A percentile compares a stretch with the other conserved stretches of the same genome.
These are phyloP conservation scores for Dysphania ambrosioides DNA, from an alignment of 148 eudicot species.

Conservation along the genomic window DNA sequence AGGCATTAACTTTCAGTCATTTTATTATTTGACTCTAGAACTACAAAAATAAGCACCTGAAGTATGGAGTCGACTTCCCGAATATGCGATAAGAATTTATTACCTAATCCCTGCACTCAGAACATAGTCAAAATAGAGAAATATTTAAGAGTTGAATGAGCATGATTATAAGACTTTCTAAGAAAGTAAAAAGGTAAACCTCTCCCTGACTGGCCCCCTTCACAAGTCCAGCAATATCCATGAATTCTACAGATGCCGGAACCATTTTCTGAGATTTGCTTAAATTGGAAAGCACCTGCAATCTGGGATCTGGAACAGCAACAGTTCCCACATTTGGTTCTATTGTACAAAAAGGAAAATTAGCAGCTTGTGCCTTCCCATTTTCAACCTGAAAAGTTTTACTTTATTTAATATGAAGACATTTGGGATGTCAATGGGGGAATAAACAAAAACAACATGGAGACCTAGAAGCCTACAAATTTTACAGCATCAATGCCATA, in stretches of 20 bases:
- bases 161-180: neutral
- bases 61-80: conserved; percentile 98
- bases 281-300: conserved; percentile 75
- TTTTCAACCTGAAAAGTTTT: conserved; percentile 70
- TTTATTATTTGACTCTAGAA: neutral
- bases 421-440: conserved; percentile 2
- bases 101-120: conserved; percentile 82
- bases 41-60: conserved; percentile 50
- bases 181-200: conserved; percentile 38
- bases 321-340: conserved; percentile 96
- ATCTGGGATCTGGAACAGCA: conserved; percentile 91
- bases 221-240: conserved; percentile 98
- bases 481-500: neutral
- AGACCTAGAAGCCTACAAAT: neutral
- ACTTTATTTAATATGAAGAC: conserved; percentile 2
- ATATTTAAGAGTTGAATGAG: neutral
- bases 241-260: conserved; percentile 90
- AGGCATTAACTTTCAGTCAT: neutral
- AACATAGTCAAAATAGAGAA: conserved; percentile 15
- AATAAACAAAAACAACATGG: neutral
- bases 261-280: conserved; percentile 85
- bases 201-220: conserved; percentile 99
- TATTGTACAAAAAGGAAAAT: conserved; percentile 94
- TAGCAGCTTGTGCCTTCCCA: conserved; percentile 99
- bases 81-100: conserved; percentile 91